These are phyloP conservation scores for Vitellaria paradoxa DNA, from an alignment of 179 eudicot species.

Conservation along the genomic window DNA sequence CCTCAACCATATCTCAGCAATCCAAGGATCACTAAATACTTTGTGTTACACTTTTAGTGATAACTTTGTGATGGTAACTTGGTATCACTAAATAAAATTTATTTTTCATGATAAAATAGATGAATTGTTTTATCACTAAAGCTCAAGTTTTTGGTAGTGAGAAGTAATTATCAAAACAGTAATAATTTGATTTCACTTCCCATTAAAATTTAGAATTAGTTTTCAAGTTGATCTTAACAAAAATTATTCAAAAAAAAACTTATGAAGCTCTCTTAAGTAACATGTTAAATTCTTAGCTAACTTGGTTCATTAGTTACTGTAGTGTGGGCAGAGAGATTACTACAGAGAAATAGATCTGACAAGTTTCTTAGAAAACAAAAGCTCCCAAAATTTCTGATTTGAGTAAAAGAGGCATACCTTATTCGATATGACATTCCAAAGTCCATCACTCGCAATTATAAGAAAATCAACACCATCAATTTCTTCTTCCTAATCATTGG, in stretches of 20 bases:
- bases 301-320: background rate
- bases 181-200: background rate
- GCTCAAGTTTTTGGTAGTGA: background rate
- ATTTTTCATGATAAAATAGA: too few relatives aligned
- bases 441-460: constrained; percentile 77
- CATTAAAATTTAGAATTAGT: background rate
- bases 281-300: background rate
- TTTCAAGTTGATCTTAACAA: background rate
- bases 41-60: too few relatives aligned
- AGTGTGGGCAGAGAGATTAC: background rate
- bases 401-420: constrained; percentile 28
- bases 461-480: constrained; percentile 60
- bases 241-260: background rate
- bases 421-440: constrained; percentile 76
- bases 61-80: too few relatives aligned
- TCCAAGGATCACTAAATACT: too few relatives aligned
- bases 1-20: too few relatives aligned
- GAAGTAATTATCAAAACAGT: background rate
- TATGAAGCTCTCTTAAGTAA: background rate
- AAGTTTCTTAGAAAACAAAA: constrained; percentile 7
- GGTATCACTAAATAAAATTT: too few relatives aligned
- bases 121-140: too few relatives aligned
- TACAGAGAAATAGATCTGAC: background rate
- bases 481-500: constrained; percentile 49
- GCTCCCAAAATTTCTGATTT: background rate